phyloP scores from a whole-genome alignment of 2,329 filamentous ascomycete genomes.

The Xylaria sp. region DNA sequence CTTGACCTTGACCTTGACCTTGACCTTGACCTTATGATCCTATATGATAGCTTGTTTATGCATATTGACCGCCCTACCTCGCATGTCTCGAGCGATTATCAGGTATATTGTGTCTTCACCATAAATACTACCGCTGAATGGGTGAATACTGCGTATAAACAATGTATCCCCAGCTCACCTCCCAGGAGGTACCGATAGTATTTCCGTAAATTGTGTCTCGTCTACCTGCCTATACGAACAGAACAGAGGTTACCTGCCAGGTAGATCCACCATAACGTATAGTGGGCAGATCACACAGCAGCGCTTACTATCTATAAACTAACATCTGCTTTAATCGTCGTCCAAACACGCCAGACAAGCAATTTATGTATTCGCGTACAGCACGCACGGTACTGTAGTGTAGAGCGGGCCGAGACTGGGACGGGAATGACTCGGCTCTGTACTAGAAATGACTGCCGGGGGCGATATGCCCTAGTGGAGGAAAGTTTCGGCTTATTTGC shows the following conservation, averaged over 20 bases:
- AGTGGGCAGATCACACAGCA: slow-evolving; percentile 7
- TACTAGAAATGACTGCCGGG: slow-evolving; percentile 31
- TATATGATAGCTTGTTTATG: slow-evolving; percentile 26
- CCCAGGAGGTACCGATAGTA: not conserved
- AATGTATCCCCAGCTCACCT: not conserved
- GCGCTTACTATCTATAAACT: slow-evolving; percentile 29
- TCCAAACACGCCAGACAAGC: slow-evolving; percentile 15
- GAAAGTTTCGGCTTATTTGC: slow-evolving; percentile 30
- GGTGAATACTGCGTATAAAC: not conserved
- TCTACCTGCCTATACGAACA: slow-evolving; percentile 22
- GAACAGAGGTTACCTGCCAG: not conserved
- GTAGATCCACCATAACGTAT: slow-evolving; percentile 10
- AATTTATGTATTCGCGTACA: slow-evolving; percentile 12
- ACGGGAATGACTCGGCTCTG: slow-evolving; percentile 22
- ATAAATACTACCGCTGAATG: not conserved
- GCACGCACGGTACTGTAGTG: not conserved
- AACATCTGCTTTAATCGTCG: slow-evolving; percentile 3
- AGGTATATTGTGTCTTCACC: not conserved
- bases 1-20: slow-evolving; percentile 8
- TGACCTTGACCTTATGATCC: slow-evolving; percentile 15
- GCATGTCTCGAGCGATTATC: slow-evolving; percentile 16
- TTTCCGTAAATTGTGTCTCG: not conserved
- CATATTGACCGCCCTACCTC: slow-evolving; percentile 25
- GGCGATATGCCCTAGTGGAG: slow-evolving; percentile 26
- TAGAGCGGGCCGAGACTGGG: slow-evolving; percentile 30